phyloP scores from a whole-genome alignment of 2,329 filamentous ascomycete species.

The Fusarium succisae region DNA sequence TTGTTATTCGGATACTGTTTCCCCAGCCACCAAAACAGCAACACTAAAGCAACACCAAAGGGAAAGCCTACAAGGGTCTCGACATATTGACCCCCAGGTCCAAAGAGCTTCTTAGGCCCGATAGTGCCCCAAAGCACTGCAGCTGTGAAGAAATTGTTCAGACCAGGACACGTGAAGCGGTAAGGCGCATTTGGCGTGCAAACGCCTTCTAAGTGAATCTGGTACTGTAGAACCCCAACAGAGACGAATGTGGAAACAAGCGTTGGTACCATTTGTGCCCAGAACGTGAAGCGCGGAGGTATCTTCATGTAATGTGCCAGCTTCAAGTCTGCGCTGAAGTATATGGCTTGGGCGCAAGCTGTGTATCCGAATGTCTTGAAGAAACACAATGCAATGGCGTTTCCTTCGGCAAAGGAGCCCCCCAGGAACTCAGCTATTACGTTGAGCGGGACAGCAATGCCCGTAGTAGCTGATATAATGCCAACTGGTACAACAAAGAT shows the following conservation, averaged over 20 bases:
- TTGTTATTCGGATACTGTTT: constrained; percentile 46
- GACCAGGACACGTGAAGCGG: constrained; percentile 50
- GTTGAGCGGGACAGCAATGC: constrained; percentile 53
- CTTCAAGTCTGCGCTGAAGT: constrained; percentile 50
- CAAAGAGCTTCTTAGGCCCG: constrained; percentile 51
- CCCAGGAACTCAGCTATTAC: constrained; percentile 60
- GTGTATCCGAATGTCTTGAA: constrained; percentile 56
- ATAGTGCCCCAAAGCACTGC: constrained; percentile 55
- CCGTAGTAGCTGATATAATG: constrained; percentile 56
- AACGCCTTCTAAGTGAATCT: constrained; percentile 49
- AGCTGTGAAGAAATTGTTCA: constrained; percentile 52
- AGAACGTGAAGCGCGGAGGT: constrained; percentile 49
- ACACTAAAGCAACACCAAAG: constrained; percentile 48
- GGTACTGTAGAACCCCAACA: constrained; percentile 50
- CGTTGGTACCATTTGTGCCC: constrained; percentile 48
- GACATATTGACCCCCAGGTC: constrained; percentile 48
- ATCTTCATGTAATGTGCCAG: constrained; percentile 58
- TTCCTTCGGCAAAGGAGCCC: constrained; percentile 54
- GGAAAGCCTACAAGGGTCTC: constrained; percentile 52
- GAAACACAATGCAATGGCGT: constrained; percentile 58
- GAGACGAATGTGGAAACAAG: constrained; percentile 48
- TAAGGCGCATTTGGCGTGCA: constrained; percentile 50
- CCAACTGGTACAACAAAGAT: constrained; percentile 57
- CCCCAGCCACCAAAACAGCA: constrained; percentile 49
- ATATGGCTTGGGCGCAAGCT: constrained; percentile 48